phyloP scores from a whole-genome alignment of 2,329 filamentous ascomycete species.

The Curvularia sp. region DNA sequence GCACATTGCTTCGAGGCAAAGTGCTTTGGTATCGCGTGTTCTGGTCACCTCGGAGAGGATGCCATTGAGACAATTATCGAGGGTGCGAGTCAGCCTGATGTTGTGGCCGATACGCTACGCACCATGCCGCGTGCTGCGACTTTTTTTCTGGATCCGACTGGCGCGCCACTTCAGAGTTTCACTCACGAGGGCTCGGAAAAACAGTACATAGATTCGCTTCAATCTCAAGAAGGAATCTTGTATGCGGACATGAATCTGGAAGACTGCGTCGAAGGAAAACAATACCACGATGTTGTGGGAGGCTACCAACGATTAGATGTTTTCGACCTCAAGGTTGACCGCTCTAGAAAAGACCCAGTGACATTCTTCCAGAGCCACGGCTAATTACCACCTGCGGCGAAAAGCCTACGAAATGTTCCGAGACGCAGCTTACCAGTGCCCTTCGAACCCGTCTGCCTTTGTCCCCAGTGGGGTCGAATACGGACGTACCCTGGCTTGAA shows the following conservation, averaged over 20 bases:
- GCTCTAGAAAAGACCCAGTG: constrained; percentile 31
- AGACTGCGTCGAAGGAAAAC: constrained; percentile 62
- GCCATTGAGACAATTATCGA: constrained; percentile 48
- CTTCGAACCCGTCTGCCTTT: not conserved
- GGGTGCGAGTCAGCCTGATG: constrained; percentile 37
- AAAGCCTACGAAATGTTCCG: not conserved
- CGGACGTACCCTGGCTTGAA: not conserved
- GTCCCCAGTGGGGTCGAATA: not conserved
- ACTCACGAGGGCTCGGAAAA: constrained; percentile 38
- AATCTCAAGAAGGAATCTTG: constrained; percentile 57
- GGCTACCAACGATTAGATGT: constrained; percentile 64
- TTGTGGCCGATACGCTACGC: constrained; percentile 46
- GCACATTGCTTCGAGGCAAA: constrained; percentile 67
- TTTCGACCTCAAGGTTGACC: constrained; percentile 60
- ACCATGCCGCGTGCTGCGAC: constrained; percentile 55
- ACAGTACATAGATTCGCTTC: constrained; percentile 49
- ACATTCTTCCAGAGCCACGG: constrained; percentile 4
- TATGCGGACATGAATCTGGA: constrained; percentile 61
- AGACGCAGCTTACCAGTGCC: not conserved
- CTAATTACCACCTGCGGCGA: not conserved
- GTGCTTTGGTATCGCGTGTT: constrained; percentile 61
- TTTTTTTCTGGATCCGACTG: constrained; percentile 61
- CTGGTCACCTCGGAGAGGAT: constrained; percentile 53
- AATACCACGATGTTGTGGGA: constrained; percentile 64
- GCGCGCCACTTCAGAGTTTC: constrained; percentile 51